phyloP scores from a whole-genome alignment of 1,139 yeast species.

The Yamadazyma friedrichii region DNA sequence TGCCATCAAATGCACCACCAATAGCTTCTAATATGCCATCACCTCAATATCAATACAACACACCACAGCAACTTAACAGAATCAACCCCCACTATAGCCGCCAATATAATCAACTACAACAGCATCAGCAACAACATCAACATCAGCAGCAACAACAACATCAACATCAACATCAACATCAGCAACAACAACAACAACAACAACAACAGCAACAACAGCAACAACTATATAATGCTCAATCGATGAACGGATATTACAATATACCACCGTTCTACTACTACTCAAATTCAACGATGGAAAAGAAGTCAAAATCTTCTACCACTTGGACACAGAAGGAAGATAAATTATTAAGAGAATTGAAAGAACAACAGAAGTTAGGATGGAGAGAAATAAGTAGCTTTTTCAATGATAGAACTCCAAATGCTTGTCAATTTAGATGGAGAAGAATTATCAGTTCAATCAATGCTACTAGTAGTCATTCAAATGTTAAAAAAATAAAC shows the following conservation, averaged over 20 bases:
- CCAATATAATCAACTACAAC: not conserved
- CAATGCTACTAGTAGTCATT: conserved; percentile 15
- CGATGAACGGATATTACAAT: not conserved
- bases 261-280: conserved; percentile 16
- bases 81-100: not conserved
- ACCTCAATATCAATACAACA: too few relatives aligned
- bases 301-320: conserved; percentile 30
- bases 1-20: too few relatives aligned
- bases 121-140: not conserved
- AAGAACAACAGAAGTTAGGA: conserved; percentile 43
- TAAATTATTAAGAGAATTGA: conserved; percentile 34
- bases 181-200: not conserved
- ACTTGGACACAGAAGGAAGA: conserved; percentile 45
- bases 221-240: not conserved
- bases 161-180: conserved; percentile 1
- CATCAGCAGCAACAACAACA: not conserved
- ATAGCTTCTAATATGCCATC: too few relatives aligned
- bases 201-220: conserved; percentile 1
- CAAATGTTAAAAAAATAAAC: not conserved
- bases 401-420: conserved; percentile 45
- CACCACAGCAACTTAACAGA: not conserved
- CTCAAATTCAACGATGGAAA: conserved; percentile 11
- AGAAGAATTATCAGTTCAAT: conserved; percentile 32
- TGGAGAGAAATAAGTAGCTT: conserved; percentile 47
- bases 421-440: conserved; percentile 51